Evolutionary conservation across 2,329 filamentous ascomycete genomes (phyloP), one percentile per base, ranked within the genome.

Genomic region (Cercospora sp.): DNA sequence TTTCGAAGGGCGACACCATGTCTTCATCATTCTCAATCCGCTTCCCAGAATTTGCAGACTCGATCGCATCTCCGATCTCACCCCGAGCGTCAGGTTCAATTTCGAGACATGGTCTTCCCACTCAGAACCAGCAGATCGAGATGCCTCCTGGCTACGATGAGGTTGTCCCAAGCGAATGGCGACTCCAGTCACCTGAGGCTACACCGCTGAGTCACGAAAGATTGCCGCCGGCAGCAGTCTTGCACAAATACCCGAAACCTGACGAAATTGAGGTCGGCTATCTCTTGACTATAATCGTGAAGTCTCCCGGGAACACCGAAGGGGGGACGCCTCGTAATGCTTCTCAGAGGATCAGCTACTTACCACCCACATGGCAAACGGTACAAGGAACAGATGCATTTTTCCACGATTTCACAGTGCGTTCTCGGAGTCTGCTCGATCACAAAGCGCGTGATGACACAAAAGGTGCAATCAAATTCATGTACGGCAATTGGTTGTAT

Each of bases 41-140:
- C 28, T 62, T 62, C 13, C 60, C 60, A 16, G 60, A 62, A 12
- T 45, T 28, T 28, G 40, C 60, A 28, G 60, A 62, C 60, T 26
- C 60, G 4, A 62, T 24, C 3, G 16, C 30, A 5, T 13, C n/a
- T 43, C 32, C 58, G 18, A 3, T n/a, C 6, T 26, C 32, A 53
- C 49, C 12, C 8, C 34, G 18, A 8, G 21, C 9, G 12, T 43
- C 32, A 2, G 12, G 30, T 40, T 40, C 37, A 40, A 40, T 40
- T 40, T 3, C 37, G 37, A 40, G 37, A 6, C 37, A 40, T 2
- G 16, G 28, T 1, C 57, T 37, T 1, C 18, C 30, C 6, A 21
- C 30, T 24, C 57, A 60, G 12, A 3, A 37, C 10, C 12, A 43
- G 21, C 58, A 12, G 21, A 2, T 26, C 3, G 21, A 24, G 4